Evolutionary conservation across 2,329 filamentous ascomycete genomes (phyloP).

Genomic region (Botrytis fragariae): DNA sequence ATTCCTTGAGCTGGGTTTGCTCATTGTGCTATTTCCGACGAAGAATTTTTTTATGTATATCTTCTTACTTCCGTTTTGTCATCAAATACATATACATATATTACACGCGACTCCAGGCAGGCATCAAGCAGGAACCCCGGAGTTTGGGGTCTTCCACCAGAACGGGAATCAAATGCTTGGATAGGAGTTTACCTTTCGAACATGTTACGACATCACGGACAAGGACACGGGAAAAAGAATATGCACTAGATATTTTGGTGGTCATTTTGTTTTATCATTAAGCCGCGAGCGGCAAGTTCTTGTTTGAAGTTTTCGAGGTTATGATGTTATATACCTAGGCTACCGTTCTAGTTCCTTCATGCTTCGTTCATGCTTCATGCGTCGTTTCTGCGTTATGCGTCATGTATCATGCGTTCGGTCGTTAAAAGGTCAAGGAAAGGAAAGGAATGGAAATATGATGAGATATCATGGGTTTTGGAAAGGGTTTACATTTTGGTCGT

Average conservation of each 20-base stretch:
- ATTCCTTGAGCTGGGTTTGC: background rate
- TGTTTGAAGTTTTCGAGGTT: background rate
- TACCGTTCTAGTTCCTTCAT: background rate
- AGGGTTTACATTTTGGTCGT: background rate
- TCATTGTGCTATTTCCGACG: background rate
- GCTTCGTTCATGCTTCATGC: background rate
- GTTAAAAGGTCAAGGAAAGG: background rate
- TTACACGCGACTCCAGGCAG: background rate
- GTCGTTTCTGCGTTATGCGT: background rate
- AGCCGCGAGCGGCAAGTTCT: background rate
- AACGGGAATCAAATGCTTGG: background rate
- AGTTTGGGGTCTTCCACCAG: background rate
- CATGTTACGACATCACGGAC: background rate
- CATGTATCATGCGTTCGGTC: background rate
- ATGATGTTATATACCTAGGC: background rate
- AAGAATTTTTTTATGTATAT: background rate
- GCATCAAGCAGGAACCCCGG: background rate
- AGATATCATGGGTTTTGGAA: background rate
- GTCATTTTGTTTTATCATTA: constrained; percentile 3
- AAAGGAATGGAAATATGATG: background rate
- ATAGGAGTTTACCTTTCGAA: background rate
- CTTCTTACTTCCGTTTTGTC: background rate
- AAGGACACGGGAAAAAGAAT: background rate
- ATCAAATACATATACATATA: background rate
- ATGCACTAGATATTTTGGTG: background rate